Base-by-base conservation (phyloP, 331 rosid genomes). In the Stylosanthes scabra region DNA sequence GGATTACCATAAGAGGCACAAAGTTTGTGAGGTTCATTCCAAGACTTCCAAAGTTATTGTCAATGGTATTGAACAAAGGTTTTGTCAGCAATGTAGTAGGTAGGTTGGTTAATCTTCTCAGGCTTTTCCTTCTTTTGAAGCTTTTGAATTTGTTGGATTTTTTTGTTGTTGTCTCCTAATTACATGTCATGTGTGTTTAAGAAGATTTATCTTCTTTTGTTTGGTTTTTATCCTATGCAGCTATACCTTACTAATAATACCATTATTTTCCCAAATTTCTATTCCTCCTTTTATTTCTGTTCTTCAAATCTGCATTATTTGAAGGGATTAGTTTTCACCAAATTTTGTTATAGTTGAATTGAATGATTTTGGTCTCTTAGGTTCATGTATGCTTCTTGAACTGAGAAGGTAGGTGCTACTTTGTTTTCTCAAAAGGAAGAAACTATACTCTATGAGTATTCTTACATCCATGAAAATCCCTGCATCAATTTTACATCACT, bases 61-160 rank as follows among this genome's bases (percentile, higher is more conserved):
- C 12, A 85, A 91, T 27, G 97, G 92, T 59, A 86, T 78, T 44
- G 98, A 93, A 52, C 98, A 93, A 63, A 88, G 98, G 81, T 90
- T 93, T 80, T 93, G 98, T 77, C 98, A 93, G 84, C 98, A 93
- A 85, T 93, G 98, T 85, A 90, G 97, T 79, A 93, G 98, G 97
- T 79, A 93, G 98, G 98, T 90, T 71, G 58, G 81, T 81, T 50
- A 49, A 72, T 56, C 52, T 76, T 75, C 25, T 61, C 63, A 15
- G 59, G 71, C 58, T 49, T 51, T 74, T 34, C 39, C 28, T n/a
- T 47, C 66, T 47, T 78, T 73, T 71, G 29, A 7, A 8, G 46
- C 41, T 28, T 68, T 42, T 62, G 44, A 15, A 44, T 54, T 75
- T 65, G 56, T 31, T 44, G 29, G 37, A 59, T 49, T 16, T 54